These are phyloP conservation scores for Carex pumila DNA, from an alignment of 176 grass and related monocot species.

Conservation along the genomic window DNA sequence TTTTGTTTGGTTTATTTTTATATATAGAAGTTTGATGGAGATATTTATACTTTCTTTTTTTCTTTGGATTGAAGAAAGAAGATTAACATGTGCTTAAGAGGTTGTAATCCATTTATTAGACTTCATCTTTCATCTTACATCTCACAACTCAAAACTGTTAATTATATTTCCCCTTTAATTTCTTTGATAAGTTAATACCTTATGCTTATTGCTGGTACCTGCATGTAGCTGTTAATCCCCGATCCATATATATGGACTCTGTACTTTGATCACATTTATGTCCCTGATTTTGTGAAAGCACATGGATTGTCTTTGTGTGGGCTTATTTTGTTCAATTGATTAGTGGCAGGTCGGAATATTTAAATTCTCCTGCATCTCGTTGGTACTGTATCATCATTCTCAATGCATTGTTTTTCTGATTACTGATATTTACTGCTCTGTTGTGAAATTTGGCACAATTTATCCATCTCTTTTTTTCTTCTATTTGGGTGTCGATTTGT, in stretches of 20 bases:
- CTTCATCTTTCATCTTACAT: neutral
- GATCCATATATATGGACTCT: neutral
- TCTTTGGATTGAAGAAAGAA: neutral
- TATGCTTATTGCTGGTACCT: neutral
- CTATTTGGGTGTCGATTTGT: too few species aligned
- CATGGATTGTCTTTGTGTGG: neutral
- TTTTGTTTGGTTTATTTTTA: neutral
- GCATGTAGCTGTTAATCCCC: neutral
- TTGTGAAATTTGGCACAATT: too few species aligned
- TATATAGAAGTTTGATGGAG: neutral
- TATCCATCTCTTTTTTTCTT: too few species aligned
- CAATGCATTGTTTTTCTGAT: neutral
- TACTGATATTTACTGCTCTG: too few species aligned
- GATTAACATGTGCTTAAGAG: neutral
- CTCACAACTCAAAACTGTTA: neutral
- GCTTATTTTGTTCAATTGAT: neutral
- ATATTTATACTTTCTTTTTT: neutral
- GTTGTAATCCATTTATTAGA: neutral
- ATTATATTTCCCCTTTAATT: neutral
- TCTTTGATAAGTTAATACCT: neutral
- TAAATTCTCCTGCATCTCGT: neutral
- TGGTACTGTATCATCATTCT: neutral
- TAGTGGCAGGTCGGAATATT: neutral
- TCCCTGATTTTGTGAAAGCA: neutral
- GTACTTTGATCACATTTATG: neutral